Evolutionary conservation across 495 filamentous ascomycete genomes (phyloP), one percentile per base, ranked within the genome.

Genomic region (Aspergillus nanangensis): DNA sequence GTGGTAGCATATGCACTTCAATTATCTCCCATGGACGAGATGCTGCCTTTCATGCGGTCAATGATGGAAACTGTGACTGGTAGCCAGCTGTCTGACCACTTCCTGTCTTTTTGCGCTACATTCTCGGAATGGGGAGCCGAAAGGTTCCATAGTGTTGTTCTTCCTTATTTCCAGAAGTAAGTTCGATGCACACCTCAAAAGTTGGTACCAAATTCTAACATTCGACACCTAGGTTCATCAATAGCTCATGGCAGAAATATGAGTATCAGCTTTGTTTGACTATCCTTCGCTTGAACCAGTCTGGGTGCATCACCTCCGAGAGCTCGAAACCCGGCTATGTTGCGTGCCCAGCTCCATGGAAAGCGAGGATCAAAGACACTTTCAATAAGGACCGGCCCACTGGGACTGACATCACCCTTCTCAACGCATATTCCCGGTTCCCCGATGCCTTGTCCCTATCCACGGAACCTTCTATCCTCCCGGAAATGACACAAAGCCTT

Each of bases 71-170:
- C 66, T n/a, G 70, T 92, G 47, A 80, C 80, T 5, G 77, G 71
- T 37, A 81, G 82, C 15, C 72, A 67, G 2, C 72, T 87, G 41
- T 78, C 81, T 47, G 60, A 60, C 41, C 78, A 81, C 27, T 97
- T 97, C 62, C 70, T 96, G 37, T 73, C 80, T 4, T 96, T 96
- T 57, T 96, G 87, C 60, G 82, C 82, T 11, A 83, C 87, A 24
- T 81, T 91, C 50, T 79, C 84, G 0, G 78, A 87, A 32, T 68
- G 90, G 45, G 82, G 86, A 34, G 57, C 74, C 8, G 85, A 92
- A 43, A 76, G 88, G 33, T 98, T 97, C 60, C 72, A 82, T 34
- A 78, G 78, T 41, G 72, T 96, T 9, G 67, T 94, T 9, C 69
- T 89, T 10, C 88, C 88, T 39, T 80, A 88, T 52, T 88, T 97